Evolutionary conservation across 495 filamentous ascomycete species (phyloP).

Genomic region (Hypomontagnella monticulosa): DNA sequence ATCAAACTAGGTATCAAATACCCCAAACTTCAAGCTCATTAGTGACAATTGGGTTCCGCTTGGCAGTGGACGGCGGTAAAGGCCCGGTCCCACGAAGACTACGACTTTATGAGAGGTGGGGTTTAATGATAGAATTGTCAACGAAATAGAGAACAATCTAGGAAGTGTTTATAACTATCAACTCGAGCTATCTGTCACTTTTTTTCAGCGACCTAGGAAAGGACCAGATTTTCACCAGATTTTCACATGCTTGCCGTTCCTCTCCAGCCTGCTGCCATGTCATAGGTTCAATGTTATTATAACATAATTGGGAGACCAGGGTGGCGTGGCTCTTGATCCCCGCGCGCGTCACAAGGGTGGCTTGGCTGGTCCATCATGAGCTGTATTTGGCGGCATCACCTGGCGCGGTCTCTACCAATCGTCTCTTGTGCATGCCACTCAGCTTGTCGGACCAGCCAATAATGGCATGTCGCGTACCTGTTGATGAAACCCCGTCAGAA

Average conservation of each 20-base stretch:
- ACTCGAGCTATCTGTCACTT: slow-evolving; percentile 5
- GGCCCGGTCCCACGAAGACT: not conserved
- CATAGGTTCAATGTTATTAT: not conserved
- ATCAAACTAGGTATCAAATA: not conserved
- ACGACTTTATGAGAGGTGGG: slow-evolving; percentile 7
- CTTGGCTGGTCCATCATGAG: slow-evolving; percentile 23
- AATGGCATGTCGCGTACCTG: slow-evolving; percentile 34
- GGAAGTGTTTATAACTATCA: not conserved
- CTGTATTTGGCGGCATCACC: slow-evolving; percentile 38
- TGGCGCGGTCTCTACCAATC: slow-evolving; percentile 34
- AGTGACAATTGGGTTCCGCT: slow-evolving; percentile 26
- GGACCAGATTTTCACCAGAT: slow-evolving; percentile 26
- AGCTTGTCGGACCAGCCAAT: slow-evolving; percentile 27
- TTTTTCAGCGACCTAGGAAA: slow-evolving; percentile 11
- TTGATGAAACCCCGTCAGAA: slow-evolving; percentile 37
- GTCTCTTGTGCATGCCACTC: slow-evolving; percentile 27
- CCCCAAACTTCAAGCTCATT: slow-evolving; percentile 19
- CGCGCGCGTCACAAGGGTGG: slow-evolving; percentile 25
- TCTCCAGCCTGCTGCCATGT: slow-evolving; percentile 9
- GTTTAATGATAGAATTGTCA: not conserved
- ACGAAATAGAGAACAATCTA: not conserved
- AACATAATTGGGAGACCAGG: slow-evolving; percentile 7
- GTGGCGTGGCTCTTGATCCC: slow-evolving; percentile 27
- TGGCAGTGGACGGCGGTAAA: not conserved
- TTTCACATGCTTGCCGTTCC: slow-evolving; percentile 32